Evolutionary conservation across 352 stramenopile genomes (phyloP).

Genomic region (Phytophthora agathidicida): DNA sequence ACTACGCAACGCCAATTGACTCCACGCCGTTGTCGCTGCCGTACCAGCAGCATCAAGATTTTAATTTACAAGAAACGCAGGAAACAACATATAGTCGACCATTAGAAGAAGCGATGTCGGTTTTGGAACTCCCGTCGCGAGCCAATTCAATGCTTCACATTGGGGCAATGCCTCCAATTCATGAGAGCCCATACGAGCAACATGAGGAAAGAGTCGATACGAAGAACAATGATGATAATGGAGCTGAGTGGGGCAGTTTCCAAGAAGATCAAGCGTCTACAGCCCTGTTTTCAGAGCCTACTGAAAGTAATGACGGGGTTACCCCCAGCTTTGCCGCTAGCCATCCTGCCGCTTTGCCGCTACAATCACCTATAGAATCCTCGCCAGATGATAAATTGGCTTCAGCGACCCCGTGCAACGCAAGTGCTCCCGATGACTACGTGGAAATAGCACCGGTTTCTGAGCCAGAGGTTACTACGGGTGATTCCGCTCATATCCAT

Average conservation of each 20-base stretch:
- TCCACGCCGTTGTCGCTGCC: slow-evolving; percentile 1
- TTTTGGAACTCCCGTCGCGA: slow-evolving; percentile 3
- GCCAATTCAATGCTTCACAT: slow-evolving; percentile 12
- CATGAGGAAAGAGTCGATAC: neutral
- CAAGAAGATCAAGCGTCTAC: slow-evolving; percentile 3
- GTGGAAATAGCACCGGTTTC: too few species aligned
- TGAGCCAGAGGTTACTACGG: too few species aligned
- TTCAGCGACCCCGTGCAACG: too few species aligned
- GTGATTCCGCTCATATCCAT: too few species aligned
- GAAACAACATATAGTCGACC: neutral
- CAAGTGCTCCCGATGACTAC: too few species aligned
- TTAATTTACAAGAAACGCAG: neutral
- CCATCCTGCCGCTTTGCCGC: neutral
- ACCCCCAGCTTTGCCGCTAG: neutral
- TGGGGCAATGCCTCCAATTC: slow-evolving; percentile 16
- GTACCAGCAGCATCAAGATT: slow-evolving; percentile 3
- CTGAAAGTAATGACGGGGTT: neutral
- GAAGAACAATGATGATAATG: neutral
- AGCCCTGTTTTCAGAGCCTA: neutral
- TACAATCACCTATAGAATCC: too few species aligned
- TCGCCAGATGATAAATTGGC: too few species aligned
- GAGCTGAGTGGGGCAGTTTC: neutral
- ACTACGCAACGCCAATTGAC: slow-evolving; percentile 7
- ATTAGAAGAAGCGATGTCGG: neutral
- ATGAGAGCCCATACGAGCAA: slow-evolving; percentile 21